Evolutionary conservation across 306 rosid genomes (phyloP), one percentile per base, ranked within the genome.

Genomic region (Psophocarpus tetragonolobus): DNA sequence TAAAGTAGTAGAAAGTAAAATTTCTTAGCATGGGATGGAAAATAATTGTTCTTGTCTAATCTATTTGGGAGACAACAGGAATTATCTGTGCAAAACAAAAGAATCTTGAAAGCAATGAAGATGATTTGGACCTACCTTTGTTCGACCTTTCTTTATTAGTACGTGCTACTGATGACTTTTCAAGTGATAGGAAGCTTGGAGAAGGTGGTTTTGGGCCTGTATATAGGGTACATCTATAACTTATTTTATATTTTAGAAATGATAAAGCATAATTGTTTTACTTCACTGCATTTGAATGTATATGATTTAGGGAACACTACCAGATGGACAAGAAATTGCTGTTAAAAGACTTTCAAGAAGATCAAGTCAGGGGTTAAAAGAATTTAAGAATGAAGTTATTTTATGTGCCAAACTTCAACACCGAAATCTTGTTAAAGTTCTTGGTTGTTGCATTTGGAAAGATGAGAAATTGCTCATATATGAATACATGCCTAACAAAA

Each of bases 141-240:
- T 48, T 77, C 41, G 69, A 68, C 58, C 4, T 77, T 68, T 17
- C 57, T 32, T 15, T 45, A 18, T 68, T 77, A 26, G 48, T 29
- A 12, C 38, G 30, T 68, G 82, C 82, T 15, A 77, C 82, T 17
- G 47, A 56, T 54, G 35, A 77, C 76, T 77, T 77, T 65, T 68
- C 82, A 42, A 27, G 23, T 3, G 23, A 35, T 54, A 56, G 69
- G n/a, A 77, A 77, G 39, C 75, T 77, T 29, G 82, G 82, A 13
- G 36, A 77, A 77, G 82, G 82, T 12, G 82, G 82, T 29, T 77
- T 77, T 30, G 82, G 82, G 3, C 18, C 36, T 8, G 82, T 77
- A 68, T 77, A 77, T 24, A 77, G 8, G 60, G 82, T 77, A 77
- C 41, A 11, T 27, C 13, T 50, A 41, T 3, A 15, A 54, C 66